Base-by-base conservation (phyloP, 1,139 yeast genomes). In the Candida anutae region DNA sequence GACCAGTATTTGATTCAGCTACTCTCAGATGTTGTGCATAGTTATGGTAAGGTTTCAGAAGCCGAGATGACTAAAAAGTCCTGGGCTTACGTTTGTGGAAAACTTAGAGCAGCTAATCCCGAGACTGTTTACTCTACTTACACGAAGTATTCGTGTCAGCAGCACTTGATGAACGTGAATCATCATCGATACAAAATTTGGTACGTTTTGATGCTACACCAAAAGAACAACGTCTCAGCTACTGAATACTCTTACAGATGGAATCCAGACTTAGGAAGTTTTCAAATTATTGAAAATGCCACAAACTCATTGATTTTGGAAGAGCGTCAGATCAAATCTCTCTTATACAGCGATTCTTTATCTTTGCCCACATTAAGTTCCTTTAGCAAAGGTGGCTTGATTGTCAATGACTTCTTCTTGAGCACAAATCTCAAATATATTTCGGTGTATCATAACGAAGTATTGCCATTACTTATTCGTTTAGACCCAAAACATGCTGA, bases 51-150 rank as follows among this genome's bases (percentile, higher is more conserved):
- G 32, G 60, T 53, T 2, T 55, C 50, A 0, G 51, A 45, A 12
- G 48, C 62, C 1, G 54, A 47, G 31, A 51, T 59, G 55, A 52
- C 53, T 12, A 61, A 61, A 33, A 55, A 55, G 31, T 56, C 57
- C 5, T 61, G 68, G 68, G 53, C 54, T 4, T 60, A 59, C 34
- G 55, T 61, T 10, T 56, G 63, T 24, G 58, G 61, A 15, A 60
- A 56, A 28, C 42, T 61, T 27, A 35, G 68, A 22, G 46, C 50
- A 10, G 62, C 60, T 6, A 60, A 61, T 34, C 67, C 67, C 1
- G 58, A 58, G 29, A 58, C 67, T 0, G 67, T 60, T 3, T 61
- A 61, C 36, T 57, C 64, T 5, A 61, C 68, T 2, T 61, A 60
- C 31, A 61, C 68, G 15, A 61, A 61, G 32, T 61, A 59, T 32